phyloP scores from a whole-genome alignment of 305 asterid species.

The Plantago lanceolata region DNA sequence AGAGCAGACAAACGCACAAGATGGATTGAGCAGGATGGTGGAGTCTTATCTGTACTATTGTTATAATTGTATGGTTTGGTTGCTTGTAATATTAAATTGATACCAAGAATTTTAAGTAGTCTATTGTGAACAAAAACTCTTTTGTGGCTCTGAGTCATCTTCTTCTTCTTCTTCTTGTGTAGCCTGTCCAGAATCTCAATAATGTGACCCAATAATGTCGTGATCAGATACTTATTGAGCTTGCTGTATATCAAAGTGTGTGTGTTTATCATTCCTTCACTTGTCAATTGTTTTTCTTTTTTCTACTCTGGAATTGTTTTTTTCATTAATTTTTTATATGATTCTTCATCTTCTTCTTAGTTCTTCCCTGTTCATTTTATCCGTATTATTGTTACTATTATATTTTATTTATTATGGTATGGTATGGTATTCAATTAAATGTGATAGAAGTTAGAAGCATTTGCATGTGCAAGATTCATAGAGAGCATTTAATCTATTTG shows the following conservation, averaged over 20 bases:
- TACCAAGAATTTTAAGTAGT: slow-evolving; percentile 18
- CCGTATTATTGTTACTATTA: not conserved
- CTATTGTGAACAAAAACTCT: slow-evolving; percentile 4
- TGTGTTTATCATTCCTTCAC: slow-evolving; percentile 5
- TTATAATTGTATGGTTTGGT: slow-evolving; percentile 17
- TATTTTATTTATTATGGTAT: not conserved
- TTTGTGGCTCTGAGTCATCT: slow-evolving; percentile 20
- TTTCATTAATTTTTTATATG: not conserved
- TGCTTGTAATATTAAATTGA: slow-evolving; percentile 27
- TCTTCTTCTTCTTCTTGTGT: slow-evolving; percentile 4
- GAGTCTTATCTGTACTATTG: slow-evolving; percentile 34
- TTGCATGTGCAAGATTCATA: slow-evolving; percentile 8
- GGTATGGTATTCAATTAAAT: slow-evolving; percentile 8
- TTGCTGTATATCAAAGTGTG: slow-evolving; percentile 14
- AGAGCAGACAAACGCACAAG: slow-evolving; percentile 35
- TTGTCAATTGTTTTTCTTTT: slow-evolving; percentile 1
- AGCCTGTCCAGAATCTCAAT: slow-evolving; percentile 17
- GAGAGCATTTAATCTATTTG: not conserved
- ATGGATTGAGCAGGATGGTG: slow-evolving; percentile 53
- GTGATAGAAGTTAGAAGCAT: slow-evolving; percentile 8
- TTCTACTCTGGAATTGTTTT: slow-evolving; percentile 1
- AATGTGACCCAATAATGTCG: slow-evolving; percentile 11
- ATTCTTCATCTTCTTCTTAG: not conserved
- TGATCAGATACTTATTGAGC: slow-evolving; percentile 8
- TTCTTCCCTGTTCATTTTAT: too few species aligned